Base-by-base conservation (phyloP, 1,284 basidiomycete species). In the Boletus sp. region DNA sequence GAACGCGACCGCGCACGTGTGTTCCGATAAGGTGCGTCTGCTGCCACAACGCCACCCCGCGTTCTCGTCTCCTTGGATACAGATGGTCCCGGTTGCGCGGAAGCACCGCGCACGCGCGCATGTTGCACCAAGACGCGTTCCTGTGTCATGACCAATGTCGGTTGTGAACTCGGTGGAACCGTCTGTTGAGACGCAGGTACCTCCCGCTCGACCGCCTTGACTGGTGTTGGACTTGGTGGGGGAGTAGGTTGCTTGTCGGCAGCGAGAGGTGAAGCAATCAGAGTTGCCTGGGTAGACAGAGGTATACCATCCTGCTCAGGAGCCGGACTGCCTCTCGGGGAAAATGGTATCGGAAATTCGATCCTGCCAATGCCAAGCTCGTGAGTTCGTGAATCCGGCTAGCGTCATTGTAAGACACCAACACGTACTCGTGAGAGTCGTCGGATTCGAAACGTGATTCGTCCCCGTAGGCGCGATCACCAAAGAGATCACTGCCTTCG, bases 401-500 rank as follows among this genome's bases (percentile, higher is more conserved):
- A n/a, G 16, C 5, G 29, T 16, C 19, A 7, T 17, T 5, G 22
- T 20, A 30, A n/a, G 23, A 30, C 32, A 19, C 2, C 1, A 44
- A 25, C 13, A 46, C 64, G 25, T 38, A 64, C 65, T 32, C 33
- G 16, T 46, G 46, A 25, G 19, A 4, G 8, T 46, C 20, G 2
- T 48, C 23, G 8, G 29, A 22, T 13, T 52, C 40, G 6, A 37
- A 20, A 2, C 10, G 14, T 4, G 2, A 12, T 30, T 39, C 38
- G 5, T 47, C 20, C 2, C 36, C 42, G 12, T 48, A 53, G 22
- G 14, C 8, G 4, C 39, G 45, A 40, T 59, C 58, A 7, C 62
- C 62, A 40, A 66, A 65, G 3, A 61, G 51, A 43, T 61, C 60
- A 3, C 40, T 44, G 1, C 43, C 62, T 43, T 58, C 48, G 5